Base-by-base conservation (phyloP, 805 yeast species). In the Nakazawaea peltata region DNA sequence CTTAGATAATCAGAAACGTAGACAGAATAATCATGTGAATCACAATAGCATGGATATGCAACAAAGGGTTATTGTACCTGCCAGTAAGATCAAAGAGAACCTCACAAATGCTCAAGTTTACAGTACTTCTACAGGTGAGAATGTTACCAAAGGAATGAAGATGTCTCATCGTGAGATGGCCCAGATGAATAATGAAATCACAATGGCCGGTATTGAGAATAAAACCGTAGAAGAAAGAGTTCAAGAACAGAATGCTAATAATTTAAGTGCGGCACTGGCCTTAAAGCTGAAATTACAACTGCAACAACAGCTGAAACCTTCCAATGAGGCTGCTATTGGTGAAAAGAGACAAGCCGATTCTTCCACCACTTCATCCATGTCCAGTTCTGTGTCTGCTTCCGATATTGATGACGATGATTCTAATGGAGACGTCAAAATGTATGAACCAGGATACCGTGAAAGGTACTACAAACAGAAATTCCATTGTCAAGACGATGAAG, bases 361-460 rank as follows among this genome's bases (percentile, higher is more conserved):
- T 47, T 44, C 58, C 0, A 50, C 46, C 6, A 46, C 61, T 11
- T 63, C 58, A 3, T 46, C 49, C 15, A n/a, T n/a, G n/a, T n/a
- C n/a, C n/a, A n/a, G n/a, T n/a, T n/a, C 24, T 22, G 24, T 8
- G 11, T 8, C 24, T 8, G 8, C 24, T 22, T 5, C 59, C 59
- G 28, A n/a, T n/a, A n/a, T n/a, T n/a, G n/a, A n/a, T n/a, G 69
- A 63, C 26, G 65, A 66, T 11, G 75, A 71, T 32, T 68, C 57
- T 4, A 51, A 51, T 26, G 65, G 55, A 22, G 77, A 70, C 40
- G 79, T 88, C 23, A 72, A 77, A 45, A 58, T 85, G 43, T 81
- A 84, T 77, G 94, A 86, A 53, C 80, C 92, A 0, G 98, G 98
- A 0, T 92, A 84, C 57, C 73, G 72, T 34, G 74, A 71, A 36